Evolutionary conservation across 306 rosid species (phyloP), one percentile per base, ranked within the genome.

Genomic region (Castanea crenata): DNA sequence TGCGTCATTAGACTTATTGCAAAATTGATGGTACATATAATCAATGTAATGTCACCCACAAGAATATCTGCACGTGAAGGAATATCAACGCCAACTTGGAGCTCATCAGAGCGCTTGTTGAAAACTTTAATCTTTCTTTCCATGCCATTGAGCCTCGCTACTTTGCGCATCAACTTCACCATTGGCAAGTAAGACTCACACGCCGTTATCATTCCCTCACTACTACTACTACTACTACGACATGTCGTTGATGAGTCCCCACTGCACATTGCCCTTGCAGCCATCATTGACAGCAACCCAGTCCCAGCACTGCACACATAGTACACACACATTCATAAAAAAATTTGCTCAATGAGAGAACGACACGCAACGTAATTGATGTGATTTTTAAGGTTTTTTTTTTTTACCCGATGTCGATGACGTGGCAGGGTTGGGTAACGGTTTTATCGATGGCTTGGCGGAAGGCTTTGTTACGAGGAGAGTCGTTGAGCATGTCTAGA

Each of bases 181-280:
- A 94, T 94, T 5, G 99, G 99, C 85, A 94, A 97, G 85, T 94
- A 94, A 64, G 97, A 94, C 81, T 94, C 99, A 64, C 99, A 94
- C 18, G 97, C 97, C 10, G 95, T 92, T 12, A 94, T 89, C 76
- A 21, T 82, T 71, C 96, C 94, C 68, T 83, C 46, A 41, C 11
- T 41, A 41, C 46, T 0, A 8, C 46, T 41, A 41, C 46, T 41
- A 41, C 65, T 73, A 73, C 82, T 73, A 78, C 67, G 46, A 71
- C 78, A 32, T 63, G 54, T 31, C 69, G 79, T 69, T 31, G 87
- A 76, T 11, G 87, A 76, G 75, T 55, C 79, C 9, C 62, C 77
- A 70, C 76, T 59, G 69, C 81, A 88, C 99, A 92, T 86, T 82
- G 97, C 97, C 78, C 91, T 83, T 1, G 97, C 90, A 63, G 99